These are phyloP conservation scores for Solanum hybrid DNA, from an alignment of 305 asterid species.

Conservation along the genomic window DNA sequence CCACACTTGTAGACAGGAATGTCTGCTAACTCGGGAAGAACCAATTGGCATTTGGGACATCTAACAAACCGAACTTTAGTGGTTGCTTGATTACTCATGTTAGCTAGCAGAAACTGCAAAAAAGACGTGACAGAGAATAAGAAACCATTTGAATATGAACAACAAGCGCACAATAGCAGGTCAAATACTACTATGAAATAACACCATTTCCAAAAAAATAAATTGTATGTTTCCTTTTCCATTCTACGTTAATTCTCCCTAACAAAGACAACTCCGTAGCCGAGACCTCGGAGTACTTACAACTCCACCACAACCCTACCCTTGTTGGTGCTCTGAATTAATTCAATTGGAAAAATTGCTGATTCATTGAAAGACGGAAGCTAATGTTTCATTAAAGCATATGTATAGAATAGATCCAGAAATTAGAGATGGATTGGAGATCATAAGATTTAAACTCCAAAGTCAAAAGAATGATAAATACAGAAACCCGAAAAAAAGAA, in stretches of 20 bases:
- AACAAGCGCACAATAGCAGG: not conserved
- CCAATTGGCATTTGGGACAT: constrained; percentile 58
- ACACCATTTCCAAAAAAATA: not conserved
- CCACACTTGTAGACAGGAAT: constrained; percentile 67
- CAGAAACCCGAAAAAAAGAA: not conserved
- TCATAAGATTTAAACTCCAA: not conserved
- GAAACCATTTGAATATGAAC: not conserved
- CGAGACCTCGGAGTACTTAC: no score
- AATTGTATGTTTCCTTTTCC: not conserved
- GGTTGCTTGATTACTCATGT: constrained; percentile 39
- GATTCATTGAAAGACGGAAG: not conserved
- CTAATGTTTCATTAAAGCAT: not conserved
- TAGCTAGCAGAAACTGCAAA: constrained; percentile 13
- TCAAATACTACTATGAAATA: not conserved
- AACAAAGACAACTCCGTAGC: no score
- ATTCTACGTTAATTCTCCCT: not conserved
- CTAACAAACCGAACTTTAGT: constrained; percentile 53
- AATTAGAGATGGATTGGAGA: not conserved
- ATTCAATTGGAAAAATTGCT: no score
- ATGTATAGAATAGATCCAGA: not conserved
- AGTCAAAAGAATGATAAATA: not conserved
- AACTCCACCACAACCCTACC: no score
- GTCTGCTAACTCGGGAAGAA: constrained; percentile 59
- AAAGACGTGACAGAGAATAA: constrained; percentile 20
- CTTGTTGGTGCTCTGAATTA: no score